These are phyloP conservation scores for Exserohilum rostratum DNA, from an alignment of 2,329 filamentous ascomycete genomes.

Conservation along the genomic window DNA sequence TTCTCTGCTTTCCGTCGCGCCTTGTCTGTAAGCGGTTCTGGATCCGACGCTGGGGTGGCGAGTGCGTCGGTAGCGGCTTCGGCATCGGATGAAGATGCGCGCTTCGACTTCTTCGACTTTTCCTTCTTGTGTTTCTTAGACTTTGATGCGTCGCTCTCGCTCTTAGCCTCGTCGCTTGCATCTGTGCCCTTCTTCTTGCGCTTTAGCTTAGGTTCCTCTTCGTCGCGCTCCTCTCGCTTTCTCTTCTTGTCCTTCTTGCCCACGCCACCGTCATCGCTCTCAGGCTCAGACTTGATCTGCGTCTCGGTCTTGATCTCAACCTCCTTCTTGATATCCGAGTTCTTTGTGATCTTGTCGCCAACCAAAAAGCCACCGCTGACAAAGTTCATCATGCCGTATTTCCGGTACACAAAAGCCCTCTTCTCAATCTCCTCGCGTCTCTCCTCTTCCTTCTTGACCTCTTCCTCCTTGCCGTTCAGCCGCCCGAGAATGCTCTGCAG, in stretches of 20 bases:
- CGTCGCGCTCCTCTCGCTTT: conserved; percentile 43
- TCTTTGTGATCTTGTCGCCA: conserved; percentile 61
- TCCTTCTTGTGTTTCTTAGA: conserved; percentile 40
- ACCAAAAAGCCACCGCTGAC: conserved; percentile 79
- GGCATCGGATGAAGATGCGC: conserved; percentile 24
- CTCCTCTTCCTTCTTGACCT: conserved; percentile 72
- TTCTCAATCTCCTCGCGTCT: conserved; percentile 73
- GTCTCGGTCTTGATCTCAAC: conserved; percentile 38
- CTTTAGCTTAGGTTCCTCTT: conserved; percentile 42
- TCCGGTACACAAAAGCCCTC: conserved; percentile 73
- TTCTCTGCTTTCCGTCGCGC: conserved; percentile 50
- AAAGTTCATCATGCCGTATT: conserved; percentile 83
- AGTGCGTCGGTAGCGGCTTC: conserved; percentile 27
- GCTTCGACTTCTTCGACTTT: conserved; percentile 37
- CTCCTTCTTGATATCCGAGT: conserved; percentile 52
- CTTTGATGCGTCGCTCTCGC: conserved; percentile 27
- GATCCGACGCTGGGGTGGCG: conserved; percentile 23
- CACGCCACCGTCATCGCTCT: conserved; percentile 34
- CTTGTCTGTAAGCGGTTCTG: conserved; percentile 53
- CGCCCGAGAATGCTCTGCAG: conserved; percentile 86
- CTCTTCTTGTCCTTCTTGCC: conserved; percentile 41
- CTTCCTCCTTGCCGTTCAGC: conserved; percentile 85
- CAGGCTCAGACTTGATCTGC: conserved; percentile 52
- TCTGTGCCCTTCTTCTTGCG: conserved; percentile 47
- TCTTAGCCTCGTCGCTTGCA: conserved; percentile 37